Evolutionary conservation across 1,284 basidiomycete genomes (phyloP).

Genomic region (Irpex rosettiformis): DNA sequence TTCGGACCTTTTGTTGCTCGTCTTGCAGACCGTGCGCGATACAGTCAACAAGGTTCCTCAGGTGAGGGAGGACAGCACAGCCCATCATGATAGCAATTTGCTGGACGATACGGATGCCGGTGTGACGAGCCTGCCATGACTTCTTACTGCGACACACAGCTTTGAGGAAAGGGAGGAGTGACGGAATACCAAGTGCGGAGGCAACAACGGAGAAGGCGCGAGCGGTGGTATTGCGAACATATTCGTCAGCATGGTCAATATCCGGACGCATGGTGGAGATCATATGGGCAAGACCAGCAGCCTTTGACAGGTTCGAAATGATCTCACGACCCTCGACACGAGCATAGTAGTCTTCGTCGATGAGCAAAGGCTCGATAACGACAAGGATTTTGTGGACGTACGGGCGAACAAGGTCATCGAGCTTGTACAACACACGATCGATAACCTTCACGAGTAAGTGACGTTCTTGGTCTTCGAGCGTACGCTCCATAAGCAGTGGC

Average conservation of each 20-base stretch:
- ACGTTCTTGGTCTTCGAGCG: constrained; percentile 97
- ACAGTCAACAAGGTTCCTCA: constrained; percentile 95
- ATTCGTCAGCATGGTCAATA: constrained; percentile 99
- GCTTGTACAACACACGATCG: constrained; percentile 97
- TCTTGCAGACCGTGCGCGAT: constrained; percentile 95
- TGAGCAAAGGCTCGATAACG: constrained; percentile 98
- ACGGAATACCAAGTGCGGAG: constrained; percentile 96
- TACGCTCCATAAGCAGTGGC: constrained; percentile 97
- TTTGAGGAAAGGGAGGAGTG: constrained; percentile 95
- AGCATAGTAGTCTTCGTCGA: constrained; percentile 99
- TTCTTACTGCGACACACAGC: constrained; percentile 99
- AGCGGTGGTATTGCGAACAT: constrained; percentile 98
- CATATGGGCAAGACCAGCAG: constrained; percentile 99
- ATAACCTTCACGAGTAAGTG: constrained; percentile 99
- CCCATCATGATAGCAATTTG: constrained; percentile 99
- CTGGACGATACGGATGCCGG: constrained; percentile 98
- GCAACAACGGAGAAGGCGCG: constrained; percentile 99
- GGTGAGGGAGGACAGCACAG: constrained; percentile 96
- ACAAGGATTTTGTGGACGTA: constrained; percentile 99
- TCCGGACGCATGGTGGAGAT: constrained; percentile 99
- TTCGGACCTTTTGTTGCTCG: constrained; percentile 98
- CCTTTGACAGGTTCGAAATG: constrained; percentile 98
- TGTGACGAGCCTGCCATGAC: constrained; percentile 99
- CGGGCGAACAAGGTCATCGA: constrained; percentile 97
- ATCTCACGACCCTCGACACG: constrained; percentile 99